Evolutionary conservation across 305 asterid species (phyloP).

Genomic region (Andrographis paniculata): DNA sequence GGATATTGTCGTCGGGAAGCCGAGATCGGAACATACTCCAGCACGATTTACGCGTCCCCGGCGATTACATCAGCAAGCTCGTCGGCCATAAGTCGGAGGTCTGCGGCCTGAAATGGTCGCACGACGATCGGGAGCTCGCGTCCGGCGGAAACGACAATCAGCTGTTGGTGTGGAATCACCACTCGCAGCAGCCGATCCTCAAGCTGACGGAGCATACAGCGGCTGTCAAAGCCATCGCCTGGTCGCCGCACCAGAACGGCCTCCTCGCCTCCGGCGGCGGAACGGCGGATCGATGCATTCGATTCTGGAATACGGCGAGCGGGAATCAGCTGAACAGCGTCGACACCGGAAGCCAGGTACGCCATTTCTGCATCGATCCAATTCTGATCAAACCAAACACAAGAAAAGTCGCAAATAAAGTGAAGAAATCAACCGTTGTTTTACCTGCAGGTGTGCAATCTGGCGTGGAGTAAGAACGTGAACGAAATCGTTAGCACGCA

Average conservation of each 20-base stretch:
- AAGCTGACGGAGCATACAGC: conserved; percentile 93
- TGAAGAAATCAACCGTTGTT: too few relatives aligned
- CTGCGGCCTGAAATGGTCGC: conserved; percentile 98
- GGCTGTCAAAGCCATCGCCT: conserved; percentile 92
- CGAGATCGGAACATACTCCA: conserved; percentile 90
- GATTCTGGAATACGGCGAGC: conserved; percentile 89
- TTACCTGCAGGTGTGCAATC: conserved; percentile 31
- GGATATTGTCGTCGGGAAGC: conserved; percentile 91
- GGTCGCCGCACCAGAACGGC: conserved; percentile 95
- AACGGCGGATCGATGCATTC: conserved; percentile 97
- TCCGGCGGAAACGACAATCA: conserved; percentile 95
- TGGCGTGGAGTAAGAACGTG: conserved; percentile 95
- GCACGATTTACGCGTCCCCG: conserved; percentile 92
- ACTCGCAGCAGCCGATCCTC: conserved; percentile 66
- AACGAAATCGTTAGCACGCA: conserved; percentile 97
- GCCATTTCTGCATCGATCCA: too few relatives aligned
- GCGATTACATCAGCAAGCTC: conserved; percentile 76
- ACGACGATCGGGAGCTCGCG: conserved; percentile 96
- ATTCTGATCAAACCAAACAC: too few relatives aligned
- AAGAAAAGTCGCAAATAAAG: too few relatives aligned
- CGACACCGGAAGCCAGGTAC: conserved; percentile 96
- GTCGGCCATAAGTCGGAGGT: conserved; percentile 96
- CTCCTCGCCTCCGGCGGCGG: conserved; percentile 98
- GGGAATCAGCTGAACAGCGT: conserved; percentile 76
- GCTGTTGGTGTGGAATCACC: conserved; percentile 96